Evolutionary conservation across 306 rosid genomes (phyloP), one percentile per base, ranked within the genome.

Genomic region (Ammopiptanthus mongolicus): DNA sequence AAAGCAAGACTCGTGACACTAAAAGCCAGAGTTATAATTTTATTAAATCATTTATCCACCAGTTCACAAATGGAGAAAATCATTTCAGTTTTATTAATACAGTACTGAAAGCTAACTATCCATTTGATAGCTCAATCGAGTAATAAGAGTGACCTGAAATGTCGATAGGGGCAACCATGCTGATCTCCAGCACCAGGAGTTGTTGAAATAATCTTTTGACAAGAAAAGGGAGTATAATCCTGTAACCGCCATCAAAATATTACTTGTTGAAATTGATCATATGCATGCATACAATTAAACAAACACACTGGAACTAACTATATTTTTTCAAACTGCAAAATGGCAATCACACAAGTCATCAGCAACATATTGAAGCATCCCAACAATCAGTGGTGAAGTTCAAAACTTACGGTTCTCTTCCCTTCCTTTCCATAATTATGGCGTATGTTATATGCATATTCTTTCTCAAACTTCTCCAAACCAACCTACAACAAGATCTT

Each of bases 141-240:
- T 52, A 22, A 44, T 47, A 42, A 58, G 75, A 77, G 75, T 52
- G 52, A 95, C 97, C 96, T 89, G 91, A 95, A 95, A 84, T 92
- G 96, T 78, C 96, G 88, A 78, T 95, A 95, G n/a, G 99, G 99
- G 84, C 97, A 95, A 63, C 99, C 99, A 80, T 95, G 99, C 69
- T 95, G 97, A 89, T 95, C 97, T 81, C 99, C 99, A 63, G 87
- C 81, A 46, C 96, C 88, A 42, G 99, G 99, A 64, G 97, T 84
- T 51, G 97, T 85, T 66, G 88, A 79, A 77, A 95, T 95, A 71
- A 92, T 21, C 80, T 87, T 95, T 60, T 86, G 90, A 81, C 99
- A 95, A 66, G 97, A 90, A 80, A 82, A 95, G 71, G 99, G 92
- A 5, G 97, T 86, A 83, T 92, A 95, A 83, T 95, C 99, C 97